Base-by-base conservation (phyloP, 805 yeast genomes). In the Starmerella apicola region DNA sequence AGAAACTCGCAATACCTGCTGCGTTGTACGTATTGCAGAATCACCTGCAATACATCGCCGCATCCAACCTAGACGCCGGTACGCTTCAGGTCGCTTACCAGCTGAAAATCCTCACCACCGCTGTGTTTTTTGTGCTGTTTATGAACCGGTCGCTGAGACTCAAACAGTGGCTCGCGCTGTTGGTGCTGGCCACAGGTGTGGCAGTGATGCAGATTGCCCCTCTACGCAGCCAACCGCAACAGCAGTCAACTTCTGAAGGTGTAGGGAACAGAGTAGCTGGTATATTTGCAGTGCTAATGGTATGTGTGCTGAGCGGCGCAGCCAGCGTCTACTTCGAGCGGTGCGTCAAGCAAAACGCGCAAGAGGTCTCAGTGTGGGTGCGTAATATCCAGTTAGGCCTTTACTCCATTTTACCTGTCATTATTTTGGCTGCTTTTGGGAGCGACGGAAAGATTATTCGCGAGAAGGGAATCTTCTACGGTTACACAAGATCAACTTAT, bases 271-370 rank as follows among this genome's bases (percentile, higher is more conserved):
- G 32, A 12, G 24, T 41, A 12, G 43, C 58, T 3, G 67, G 67
- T 2, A 48, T 63, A 5, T 38, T 54, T 9, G 64, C 67, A 10
- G 67, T 63, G 23, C 37, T 52, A 5, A 36, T 55, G 21, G 66
- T 67, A 9, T 63, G 67, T 43, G 44, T 59, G 7, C 48, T 63
- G 29, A 54, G 61, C 18, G 67, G 67, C 5, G 51, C 63, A 28
- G 67, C 67, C 5, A 67, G 67, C n/a, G 64, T 63, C 30, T 63
- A 63, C 52, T 62, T 63, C 46, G 67, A 63, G 38, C 61, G 61
- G 47, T 65, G 61, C 22, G 56, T 63, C 37, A 63, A 63, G 48
- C 63, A 63, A 29, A 41, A 61, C 16, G 53, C 51, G 37, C 34
- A n/a, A 32, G 53, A 57, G 25, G 59, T 57, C 17, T 52, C 62